Conservation (phyloP, 129 eudicot genomes). For the Escallonia herrerae region DNA sequence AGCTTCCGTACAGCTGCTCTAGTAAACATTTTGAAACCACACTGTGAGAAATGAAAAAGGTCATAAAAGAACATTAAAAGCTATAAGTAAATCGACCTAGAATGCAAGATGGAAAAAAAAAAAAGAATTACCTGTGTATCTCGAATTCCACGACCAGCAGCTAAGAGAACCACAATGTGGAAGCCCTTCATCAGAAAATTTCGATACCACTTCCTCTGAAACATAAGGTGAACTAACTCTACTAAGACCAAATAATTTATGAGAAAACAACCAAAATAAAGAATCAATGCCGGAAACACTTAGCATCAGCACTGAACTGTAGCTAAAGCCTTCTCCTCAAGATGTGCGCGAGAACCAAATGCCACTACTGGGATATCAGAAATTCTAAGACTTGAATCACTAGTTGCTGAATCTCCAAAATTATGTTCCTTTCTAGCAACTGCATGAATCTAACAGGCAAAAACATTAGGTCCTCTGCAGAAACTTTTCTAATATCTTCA, state of each 20-base stretch:
- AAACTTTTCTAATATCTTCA: conserved; percentile 1
- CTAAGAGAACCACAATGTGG: conserved; percentile 87
- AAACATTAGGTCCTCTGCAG: conserved; percentile 20
- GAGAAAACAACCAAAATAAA: neutral
- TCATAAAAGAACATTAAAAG: neutral
- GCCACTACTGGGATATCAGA: conserved; percentile 68
- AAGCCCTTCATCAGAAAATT: conserved; percentile 98
- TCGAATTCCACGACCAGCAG: conserved; percentile 96
- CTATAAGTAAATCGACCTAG: neutral
- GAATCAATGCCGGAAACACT: neutral
- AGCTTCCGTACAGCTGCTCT: conserved; percentile 97
- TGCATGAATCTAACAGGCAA: conserved; percentile 58
- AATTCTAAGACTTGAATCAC: conserved; percentile 34
- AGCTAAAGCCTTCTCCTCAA: conserved; percentile 95
- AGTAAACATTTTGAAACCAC: conserved; percentile 99
- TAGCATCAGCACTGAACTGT: conserved; percentile 42
- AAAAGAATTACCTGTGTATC: conserved; percentile 73
- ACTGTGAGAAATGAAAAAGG: conserved; percentile 39
- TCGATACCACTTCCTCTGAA: conserved; percentile 96
- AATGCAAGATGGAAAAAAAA: neutral
- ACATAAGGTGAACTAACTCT: conserved; percentile 17
- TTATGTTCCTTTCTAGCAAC: conserved; percentile 43
- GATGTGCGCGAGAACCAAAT: conserved; percentile 82
- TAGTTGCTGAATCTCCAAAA: conserved; percentile 23
- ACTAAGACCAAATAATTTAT: neutral